Percentiles rank a stretch among this genome's conserved stretches.
phyloP scores from a whole-genome alignment of 2,329 filamentous ascomycete genomes.

The Hawksworthiomyces lignivorus region DNA sequence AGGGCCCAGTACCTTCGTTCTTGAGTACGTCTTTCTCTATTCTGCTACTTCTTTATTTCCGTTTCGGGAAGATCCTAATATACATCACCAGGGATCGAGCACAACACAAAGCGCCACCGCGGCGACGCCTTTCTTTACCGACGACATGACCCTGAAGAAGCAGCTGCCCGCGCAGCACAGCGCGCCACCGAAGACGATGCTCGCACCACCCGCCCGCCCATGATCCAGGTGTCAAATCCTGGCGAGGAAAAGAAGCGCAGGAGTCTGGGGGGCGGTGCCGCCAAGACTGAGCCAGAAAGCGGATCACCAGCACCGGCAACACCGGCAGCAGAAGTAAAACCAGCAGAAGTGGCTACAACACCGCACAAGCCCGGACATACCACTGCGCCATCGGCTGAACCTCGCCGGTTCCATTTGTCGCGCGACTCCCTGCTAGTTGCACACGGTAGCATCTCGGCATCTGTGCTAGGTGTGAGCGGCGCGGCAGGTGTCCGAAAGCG shows the following conservation, averaged over 20 bases:
- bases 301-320: neutral
- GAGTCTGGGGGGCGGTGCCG: neutral
- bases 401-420: slow-evolving; percentile 50
- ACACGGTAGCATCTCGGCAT: slow-evolving; percentile 24
- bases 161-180: slow-evolving; percentile 11
- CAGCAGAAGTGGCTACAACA: neutral
- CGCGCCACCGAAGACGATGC: slow-evolving; percentile 21
- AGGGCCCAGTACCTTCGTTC: slow-evolving; percentile 48
- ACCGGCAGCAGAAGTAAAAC: neutral
- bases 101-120: slow-evolving; percentile 44
- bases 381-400: slow-evolving; percentile 22
- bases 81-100: slow-evolving; percentile 38
- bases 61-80: neutral
- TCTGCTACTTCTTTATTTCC: neutral
- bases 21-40: slow-evolving; percentile 28
- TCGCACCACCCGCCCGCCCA: slow-evolving; percentile 13
- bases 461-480: slow-evolving; percentile 20
- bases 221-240: slow-evolving; percentile 40
- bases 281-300: neutral
- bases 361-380: too few relatives aligned
- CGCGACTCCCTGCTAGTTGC: slow-evolving; percentile 11
- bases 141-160: slow-evolving; percentile 32
- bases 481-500: slow-evolving; percentile 30
- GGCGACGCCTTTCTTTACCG: slow-evolving; percentile 50
- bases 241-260: slow-evolving; percentile 24